These are phyloP conservation scores for Yamadazyma scolyti DNA, from an alignment of 805 yeast genomes.

Conservation along the genomic window DNA sequence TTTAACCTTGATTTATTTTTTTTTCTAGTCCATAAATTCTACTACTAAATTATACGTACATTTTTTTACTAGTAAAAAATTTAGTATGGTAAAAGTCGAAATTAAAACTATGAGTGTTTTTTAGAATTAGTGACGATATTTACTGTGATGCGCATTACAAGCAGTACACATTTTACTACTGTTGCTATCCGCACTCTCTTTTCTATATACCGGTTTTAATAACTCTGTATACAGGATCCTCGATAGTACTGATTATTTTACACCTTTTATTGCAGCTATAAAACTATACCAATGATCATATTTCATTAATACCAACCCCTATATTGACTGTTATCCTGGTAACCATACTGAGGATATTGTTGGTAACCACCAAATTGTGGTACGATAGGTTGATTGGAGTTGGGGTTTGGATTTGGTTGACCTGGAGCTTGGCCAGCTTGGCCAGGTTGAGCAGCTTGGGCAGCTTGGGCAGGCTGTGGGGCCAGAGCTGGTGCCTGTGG, in stretches of 20 bases:
- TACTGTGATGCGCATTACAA: conserved; percentile 10
- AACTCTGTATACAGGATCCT: too few species aligned
- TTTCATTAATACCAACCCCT: conserved; percentile 40
- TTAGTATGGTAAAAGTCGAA: not conserved
- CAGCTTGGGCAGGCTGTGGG: conserved; percentile 13
- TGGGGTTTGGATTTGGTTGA: conserved; percentile 7
- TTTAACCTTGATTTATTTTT: too few species aligned
- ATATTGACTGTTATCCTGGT: conserved; percentile 40
- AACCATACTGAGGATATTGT: conserved; percentile 45
- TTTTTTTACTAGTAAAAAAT: not conserved
- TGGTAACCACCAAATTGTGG: conserved; percentile 46
- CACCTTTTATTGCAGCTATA: too few species aligned
- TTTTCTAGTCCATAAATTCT: too few species aligned
- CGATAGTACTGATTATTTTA: conserved; percentile 1
- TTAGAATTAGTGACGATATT: conserved; percentile 10
- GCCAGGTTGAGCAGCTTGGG: conserved; percentile 2
- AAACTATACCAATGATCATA: conserved; percentile 6
- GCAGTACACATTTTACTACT: too few species aligned
- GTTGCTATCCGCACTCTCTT: not conserved
- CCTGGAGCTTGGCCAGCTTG: conserved; percentile 14
- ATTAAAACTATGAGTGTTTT: too few species aligned
- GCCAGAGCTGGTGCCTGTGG: conserved; percentile 14
- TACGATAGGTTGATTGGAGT: conserved; percentile 30
- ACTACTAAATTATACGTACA: too few species aligned
- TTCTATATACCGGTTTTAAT: not conserved